Percentiles rank a stretch among this genome's conserved stretches.
Evolutionary conservation across 805 yeast genomes (phyloP).

Genomic region (Starmerella stigmatis): DNA sequence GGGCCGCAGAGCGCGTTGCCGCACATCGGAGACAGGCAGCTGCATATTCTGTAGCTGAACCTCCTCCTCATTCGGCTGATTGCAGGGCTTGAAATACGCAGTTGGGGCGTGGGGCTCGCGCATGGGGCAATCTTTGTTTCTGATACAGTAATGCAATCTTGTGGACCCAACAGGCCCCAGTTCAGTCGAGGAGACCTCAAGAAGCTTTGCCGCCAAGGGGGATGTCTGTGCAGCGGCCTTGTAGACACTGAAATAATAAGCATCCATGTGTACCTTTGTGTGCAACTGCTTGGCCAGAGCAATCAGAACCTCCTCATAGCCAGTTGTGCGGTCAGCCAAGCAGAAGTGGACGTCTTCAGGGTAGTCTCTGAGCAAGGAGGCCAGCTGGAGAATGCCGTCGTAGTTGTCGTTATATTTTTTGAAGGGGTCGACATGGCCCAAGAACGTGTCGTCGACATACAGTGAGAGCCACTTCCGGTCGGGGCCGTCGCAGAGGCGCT

Average conservation of each 20-base stretch:
- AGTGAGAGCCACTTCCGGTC: slow-evolving; percentile 33
- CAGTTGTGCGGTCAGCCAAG: slow-evolving; percentile 36
- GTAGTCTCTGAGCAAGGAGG: slow-evolving; percentile 34
- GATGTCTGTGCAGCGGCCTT: slow-evolving; percentile 22
- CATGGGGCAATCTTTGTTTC: slow-evolving; percentile 10
- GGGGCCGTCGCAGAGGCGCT: background rate
- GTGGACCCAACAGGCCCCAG: slow-evolving; percentile 6
- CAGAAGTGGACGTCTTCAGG: slow-evolving; percentile 37
- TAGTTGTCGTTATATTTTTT: slow-evolving; percentile 37
- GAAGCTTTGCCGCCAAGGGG: slow-evolving; percentile 18
- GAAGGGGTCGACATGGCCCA: slow-evolving; percentile 41
- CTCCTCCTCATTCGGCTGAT: slow-evolving; percentile 13
- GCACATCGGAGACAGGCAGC: slow-evolving; percentile 17
- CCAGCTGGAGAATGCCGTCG: slow-evolving; percentile 34
- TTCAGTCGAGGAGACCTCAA: slow-evolving; percentile 19
- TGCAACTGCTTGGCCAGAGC: slow-evolving; percentile 28
- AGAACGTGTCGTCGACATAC: slow-evolving; percentile 48
- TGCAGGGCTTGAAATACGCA: slow-evolving; percentile 21
- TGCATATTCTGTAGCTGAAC: slow-evolving; percentile 15
- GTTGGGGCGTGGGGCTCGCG: slow-evolving; percentile 17
- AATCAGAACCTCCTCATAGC: slow-evolving; percentile 48
- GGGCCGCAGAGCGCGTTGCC: slow-evolving; percentile 5
- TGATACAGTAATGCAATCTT: slow-evolving; percentile 19
- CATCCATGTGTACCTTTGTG: slow-evolving; percentile 30
- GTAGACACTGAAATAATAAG: slow-evolving; percentile 25